Base-by-base conservation (phyloP, 1,284 basidiomycete species). In the Malassezia dermatis region DNA sequence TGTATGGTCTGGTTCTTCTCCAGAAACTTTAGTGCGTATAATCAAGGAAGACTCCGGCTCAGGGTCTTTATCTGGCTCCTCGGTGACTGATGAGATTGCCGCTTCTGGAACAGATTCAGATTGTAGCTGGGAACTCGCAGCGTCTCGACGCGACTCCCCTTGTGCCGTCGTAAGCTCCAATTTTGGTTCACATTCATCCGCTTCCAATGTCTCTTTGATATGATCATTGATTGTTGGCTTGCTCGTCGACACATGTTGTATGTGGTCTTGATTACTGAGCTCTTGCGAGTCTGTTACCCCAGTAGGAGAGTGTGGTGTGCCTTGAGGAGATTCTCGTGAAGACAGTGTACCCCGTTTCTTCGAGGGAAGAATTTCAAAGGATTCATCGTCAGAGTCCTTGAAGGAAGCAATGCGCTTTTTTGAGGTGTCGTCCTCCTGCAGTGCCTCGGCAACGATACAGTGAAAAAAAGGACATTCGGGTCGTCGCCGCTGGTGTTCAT, bases 381-480 rank as follows among this genome's bases (percentile, higher is more conserved):
- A 43, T 27, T 27, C 27, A 15, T 27, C 41, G 27, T 43, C 41
- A n/a, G 12, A 28, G 12, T 27, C 41, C 5, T 43, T n/a, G 12
- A 15, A 15, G 24, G 41, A 43, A n/a, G 41, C 24, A 15, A 15
- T 7, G 23, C 41, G 41, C 41, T 43, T 43, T 8, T 17, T 24
- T 13, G 41, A 27, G 5, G 41, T 27, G n/a, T 43, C 45, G 30
- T 34, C 39, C 23, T 19, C 23, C 23, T 41, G 43, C 11, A 57
- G 41, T 7, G 44, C 55, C n/a, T 47, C 45, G 1, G 32, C 60
- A 7, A 43, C 45, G 26, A 59, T 48, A 41, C 61, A 65, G 32
- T 67, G 70, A 61, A 75, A 75, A 45, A 72, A 71, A 13, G 68
- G 65, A 51, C 73, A 75, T 5, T 65, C 56, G 1, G 71, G 73